Conservation (phyloP, 108 stramenopile genomes). For the Skeletonema menzelii region DNA sequence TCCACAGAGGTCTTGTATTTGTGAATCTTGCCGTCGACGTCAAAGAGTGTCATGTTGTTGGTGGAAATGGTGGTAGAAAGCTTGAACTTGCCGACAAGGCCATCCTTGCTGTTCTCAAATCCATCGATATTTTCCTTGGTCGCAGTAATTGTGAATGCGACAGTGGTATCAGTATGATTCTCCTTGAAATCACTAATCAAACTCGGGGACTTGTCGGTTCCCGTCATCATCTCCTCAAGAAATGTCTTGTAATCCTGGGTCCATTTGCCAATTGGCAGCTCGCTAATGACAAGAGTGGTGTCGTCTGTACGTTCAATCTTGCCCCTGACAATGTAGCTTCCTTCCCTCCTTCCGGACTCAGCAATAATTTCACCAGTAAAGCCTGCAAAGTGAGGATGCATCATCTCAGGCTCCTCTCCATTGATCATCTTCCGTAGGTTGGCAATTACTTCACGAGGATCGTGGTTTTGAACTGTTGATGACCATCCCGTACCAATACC, state of each 20-base stretch:
- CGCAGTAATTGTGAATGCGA: constrained; percentile 89
- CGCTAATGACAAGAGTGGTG: constrained; percentile 87
- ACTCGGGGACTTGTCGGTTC: constrained; percentile 51
- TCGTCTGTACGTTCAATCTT: constrained; percentile 84
- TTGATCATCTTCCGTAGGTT: constrained; percentile 87
- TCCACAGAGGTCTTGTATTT: constrained; percentile 76
- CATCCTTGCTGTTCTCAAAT: constrained; percentile 79
- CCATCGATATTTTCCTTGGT: constrained; percentile 80
- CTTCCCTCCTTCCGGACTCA: constrained; percentile 50
- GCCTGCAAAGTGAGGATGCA: constrained; percentile 85
- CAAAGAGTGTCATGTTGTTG: constrained; percentile 96
- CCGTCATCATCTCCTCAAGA: constrained; percentile 69
- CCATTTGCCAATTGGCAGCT: constrained; percentile 96
- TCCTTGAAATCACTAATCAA: constrained; percentile 95
- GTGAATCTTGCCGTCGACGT: constrained; percentile 75
- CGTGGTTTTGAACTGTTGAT: constrained; percentile 76
- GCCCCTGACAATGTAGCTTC: constrained; percentile 61
- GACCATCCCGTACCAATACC: constrained; percentile 99
- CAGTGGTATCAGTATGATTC: constrained; percentile 98
- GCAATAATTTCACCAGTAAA: constrained; percentile 77
- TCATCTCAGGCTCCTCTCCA: constrained; percentile 59
- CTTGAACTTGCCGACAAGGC: constrained; percentile 94
- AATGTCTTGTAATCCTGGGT: constrained; percentile 97
- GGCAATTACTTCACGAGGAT: constrained; percentile 89
- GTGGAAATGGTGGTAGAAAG: constrained; percentile 81